These are phyloP conservation scores for Paxillus ammoniavirescens DNA, from an alignment of 768 basidiomycete genomes.

Conservation along the genomic window DNA sequence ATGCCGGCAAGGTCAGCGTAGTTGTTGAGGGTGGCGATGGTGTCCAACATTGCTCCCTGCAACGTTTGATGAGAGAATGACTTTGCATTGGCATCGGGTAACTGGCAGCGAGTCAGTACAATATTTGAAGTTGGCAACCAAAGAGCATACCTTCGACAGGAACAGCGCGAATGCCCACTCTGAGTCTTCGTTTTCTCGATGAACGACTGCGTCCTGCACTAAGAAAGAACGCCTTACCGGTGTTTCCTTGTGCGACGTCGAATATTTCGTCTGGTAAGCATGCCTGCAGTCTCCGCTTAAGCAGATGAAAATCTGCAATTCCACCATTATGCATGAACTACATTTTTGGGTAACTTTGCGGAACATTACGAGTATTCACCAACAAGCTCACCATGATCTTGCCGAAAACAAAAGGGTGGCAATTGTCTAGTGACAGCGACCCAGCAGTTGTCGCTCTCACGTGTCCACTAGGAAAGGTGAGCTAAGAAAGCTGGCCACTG, in stretches of 20 bases:
- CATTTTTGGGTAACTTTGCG: neutral
- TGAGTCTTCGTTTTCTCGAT: slow-evolving; percentile 56
- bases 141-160: slow-evolving; percentile 63
- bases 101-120: slow-evolving; percentile 40
- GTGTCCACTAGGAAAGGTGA: slow-evolving; percentile 58
- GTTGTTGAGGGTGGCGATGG: slow-evolving; percentile 75
- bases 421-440: slow-evolving; percentile 88
- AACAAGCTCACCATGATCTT: slow-evolving; percentile 75
- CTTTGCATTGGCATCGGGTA: slow-evolving; percentile 75
- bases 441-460: slow-evolving; percentile 94
- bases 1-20: slow-evolving; percentile 72
- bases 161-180: slow-evolving; percentile 97
- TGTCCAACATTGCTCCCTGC: slow-evolving; percentile 84
- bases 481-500: neutral
- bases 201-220: neutral
- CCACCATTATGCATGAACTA: slow-evolving; percentile 98
- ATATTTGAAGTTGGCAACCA: neutral
- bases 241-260: slow-evolving; percentile 87
- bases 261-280: slow-evolving; percentile 82
- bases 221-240: slow-evolving; percentile 48
- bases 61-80: slow-evolving; percentile 71
- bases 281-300: slow-evolving; percentile 81
- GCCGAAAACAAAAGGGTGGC: slow-evolving; percentile 91
- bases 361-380: neutral
- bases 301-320: slow-evolving; percentile 77